Evolutionary conservation across 2,329 filamentous ascomycete species (phyloP).

Genomic region (Huntiella moniliformis): DNA sequence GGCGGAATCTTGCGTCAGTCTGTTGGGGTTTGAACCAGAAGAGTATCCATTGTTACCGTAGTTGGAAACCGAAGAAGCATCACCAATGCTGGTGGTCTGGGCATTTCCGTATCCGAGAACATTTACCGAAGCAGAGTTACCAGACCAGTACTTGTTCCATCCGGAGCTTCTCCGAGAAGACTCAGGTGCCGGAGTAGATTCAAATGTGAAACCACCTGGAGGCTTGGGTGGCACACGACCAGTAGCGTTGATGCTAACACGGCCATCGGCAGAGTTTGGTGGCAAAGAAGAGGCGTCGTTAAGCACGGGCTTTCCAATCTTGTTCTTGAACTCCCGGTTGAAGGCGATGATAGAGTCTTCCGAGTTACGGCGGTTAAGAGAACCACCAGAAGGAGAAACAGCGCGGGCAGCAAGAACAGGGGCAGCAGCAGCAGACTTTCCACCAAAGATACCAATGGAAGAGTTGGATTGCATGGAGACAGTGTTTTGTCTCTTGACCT

Average conservation of each 20-base stretch:
- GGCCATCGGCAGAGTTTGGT: background rate
- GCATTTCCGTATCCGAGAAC: constrained; percentile 40
- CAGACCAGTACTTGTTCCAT: constrained; percentile 64
- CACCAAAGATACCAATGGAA: constrained; percentile 11
- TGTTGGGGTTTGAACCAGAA: constrained; percentile 25
- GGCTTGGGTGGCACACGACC: constrained; percentile 8
- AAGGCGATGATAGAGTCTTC: constrained; percentile 35
- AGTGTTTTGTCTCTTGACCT: constrained; percentile 27
- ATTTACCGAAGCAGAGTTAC: constrained; percentile 46
- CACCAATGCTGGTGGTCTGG: constrained; percentile 23
- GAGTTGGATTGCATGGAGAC: constrained; percentile 2
- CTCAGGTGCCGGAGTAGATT: constrained; percentile 12
- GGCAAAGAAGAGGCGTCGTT: constrained; percentile 16
- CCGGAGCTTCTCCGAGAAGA: constrained; percentile 43
- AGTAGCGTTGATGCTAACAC: constrained; percentile 10
- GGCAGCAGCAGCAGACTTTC: constrained; percentile 2
- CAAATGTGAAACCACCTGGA: constrained; percentile 4
- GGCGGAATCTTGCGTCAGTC: constrained; percentile 46
- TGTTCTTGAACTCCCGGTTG: constrained; percentile 43
- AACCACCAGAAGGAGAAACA: background rate
- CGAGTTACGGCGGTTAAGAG: constrained; percentile 23
- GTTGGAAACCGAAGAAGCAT: constrained; percentile 26
- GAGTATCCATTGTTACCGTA: constrained; percentile 18
- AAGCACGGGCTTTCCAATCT: constrained; percentile 41
- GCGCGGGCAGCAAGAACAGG: background rate